phyloP scores from a whole-genome alignment of 2,329 filamentous ascomycete species.

The Ceratocystis eucalypticola region DNA sequence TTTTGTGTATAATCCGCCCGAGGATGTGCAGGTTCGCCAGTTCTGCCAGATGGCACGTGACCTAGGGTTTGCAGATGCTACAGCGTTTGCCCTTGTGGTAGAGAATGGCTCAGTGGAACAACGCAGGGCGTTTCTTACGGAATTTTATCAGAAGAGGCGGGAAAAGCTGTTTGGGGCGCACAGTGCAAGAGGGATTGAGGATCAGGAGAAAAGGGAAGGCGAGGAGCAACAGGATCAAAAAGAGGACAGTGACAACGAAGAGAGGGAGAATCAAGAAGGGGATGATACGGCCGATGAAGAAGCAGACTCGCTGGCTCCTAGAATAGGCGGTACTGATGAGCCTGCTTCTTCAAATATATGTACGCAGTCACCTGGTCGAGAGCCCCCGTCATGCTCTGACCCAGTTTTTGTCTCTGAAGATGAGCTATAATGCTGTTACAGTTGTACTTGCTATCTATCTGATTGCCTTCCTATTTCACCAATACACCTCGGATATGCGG shows the following conservation, averaged over 20 bases:
- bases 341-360: neutral
- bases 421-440: conserved; percentile 25
- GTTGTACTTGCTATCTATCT: neutral
- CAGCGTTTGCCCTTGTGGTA: conserved; percentile 78
- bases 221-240: neutral
- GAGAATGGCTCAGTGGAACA: conserved; percentile 82
- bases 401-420: conserved; percentile 30
- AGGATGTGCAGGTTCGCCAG: conserved; percentile 61
- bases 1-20: conserved; percentile 55
- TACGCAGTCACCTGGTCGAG: neutral
- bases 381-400: conserved; percentile 12
- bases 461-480: conserved; percentile 32
- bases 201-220: conserved; percentile 13
- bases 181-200: conserved; percentile 6
- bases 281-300: conserved; percentile 18
- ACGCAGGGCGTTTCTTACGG: conserved; percentile 61
- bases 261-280: neutral
- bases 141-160: conserved; percentile 61
- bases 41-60: conserved; percentile 81
- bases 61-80: conserved; percentile 62
- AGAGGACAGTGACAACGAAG: neutral
- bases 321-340: neutral
- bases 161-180: conserved; percentile 31
- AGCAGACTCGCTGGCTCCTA: neutral
- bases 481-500: conserved; percentile 41